Percentiles rank a stretch among this genome's conserved stretches.
These are phyloP conservation scores for Aspergillus unguis DNA, from an alignment of 2,329 filamentous ascomycete genomes.

Conservation along the genomic window DNA sequence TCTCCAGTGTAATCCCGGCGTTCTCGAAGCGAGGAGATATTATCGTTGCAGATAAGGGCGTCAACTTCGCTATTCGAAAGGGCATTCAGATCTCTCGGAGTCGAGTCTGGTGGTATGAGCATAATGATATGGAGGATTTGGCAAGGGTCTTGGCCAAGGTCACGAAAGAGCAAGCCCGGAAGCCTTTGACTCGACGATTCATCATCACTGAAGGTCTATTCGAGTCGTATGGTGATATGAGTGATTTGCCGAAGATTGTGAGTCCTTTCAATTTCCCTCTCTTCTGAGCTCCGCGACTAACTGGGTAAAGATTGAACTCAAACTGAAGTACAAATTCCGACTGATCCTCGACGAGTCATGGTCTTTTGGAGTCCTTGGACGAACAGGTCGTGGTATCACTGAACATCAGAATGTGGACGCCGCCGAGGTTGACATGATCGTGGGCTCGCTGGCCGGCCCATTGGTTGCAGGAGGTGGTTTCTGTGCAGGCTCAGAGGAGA, in stretches of 20 bases:
- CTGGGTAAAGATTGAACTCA: conserved; percentile 69
- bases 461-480: conserved; percentile 93
- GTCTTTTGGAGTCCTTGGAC: conserved; percentile 91
- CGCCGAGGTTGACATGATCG: conserved; percentile 91
- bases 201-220: conserved; percentile 95
- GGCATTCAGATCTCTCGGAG: conserved; percentile 90
- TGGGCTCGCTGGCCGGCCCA: conserved; percentile 85
- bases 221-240: conserved; percentile 81
- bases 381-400: conserved; percentile 86
- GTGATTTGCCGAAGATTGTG: conserved; percentile 80
- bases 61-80: conserved; percentile 92
- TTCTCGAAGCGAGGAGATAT: conserved; percentile 97
- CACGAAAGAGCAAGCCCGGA: conserved; percentile 80
- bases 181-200: conserved; percentile 86
- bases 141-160: conserved; percentile 81
- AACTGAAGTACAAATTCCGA: conserved; percentile 95
- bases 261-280: conserved; percentile 24
- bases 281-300: background rate
- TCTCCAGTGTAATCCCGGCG: conserved; percentile 92
- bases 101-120: conserved; percentile 88
- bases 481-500: conserved; percentile 85
- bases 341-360: conserved; percentile 96
- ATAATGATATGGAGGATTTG: conserved; percentile 93
- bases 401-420: conserved; percentile 97
- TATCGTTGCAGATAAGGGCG: conserved; percentile 89